These are phyloP conservation scores for Monosporascus sp. DNA, from an alignment of 2,329 filamentous ascomycete genomes.

Conservation along the genomic window DNA sequence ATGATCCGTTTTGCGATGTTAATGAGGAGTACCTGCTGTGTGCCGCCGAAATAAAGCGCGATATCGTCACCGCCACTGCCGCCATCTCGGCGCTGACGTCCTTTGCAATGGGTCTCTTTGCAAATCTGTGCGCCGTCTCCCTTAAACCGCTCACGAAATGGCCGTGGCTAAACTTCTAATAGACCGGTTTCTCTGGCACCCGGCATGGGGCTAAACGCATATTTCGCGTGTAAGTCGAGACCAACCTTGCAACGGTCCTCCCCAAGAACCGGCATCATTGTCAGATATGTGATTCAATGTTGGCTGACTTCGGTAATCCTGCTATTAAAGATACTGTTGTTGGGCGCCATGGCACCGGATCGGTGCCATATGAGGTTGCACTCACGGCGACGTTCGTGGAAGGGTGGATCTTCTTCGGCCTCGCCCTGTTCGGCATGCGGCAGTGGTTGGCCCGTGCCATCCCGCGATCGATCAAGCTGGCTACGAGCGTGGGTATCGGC, in stretches of 20 bases:
- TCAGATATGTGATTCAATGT: neutral
- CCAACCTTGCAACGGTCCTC: conserved; percentile 39
- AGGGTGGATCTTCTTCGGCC: conserved; percentile 76
- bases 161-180: conserved; percentile 10
- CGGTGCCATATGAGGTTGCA: conserved; percentile 69
- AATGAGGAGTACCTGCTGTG: conserved; percentile 62
- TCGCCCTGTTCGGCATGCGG: conserved; percentile 75
- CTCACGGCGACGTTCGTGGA: conserved; percentile 86
- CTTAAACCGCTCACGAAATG: neutral
- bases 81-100: conserved; percentile 74
- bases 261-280: no score
- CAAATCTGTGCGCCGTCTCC: conserved; percentile 58
- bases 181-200: conserved; percentile 65
- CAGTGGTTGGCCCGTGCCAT: conserved; percentile 86
- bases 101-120: conserved; percentile 80
- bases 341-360: conserved; percentile 68
- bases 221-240: conserved; percentile 58
- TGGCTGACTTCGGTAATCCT: neutral
- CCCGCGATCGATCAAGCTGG: conserved; percentile 79
- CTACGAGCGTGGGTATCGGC: conserved; percentile 80
- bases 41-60: conserved; percentile 61
- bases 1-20: conserved; percentile 47
- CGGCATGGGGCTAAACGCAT: conserved; percentile 80
- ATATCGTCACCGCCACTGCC: conserved; percentile 79
- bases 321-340: conserved; percentile 48